These are phyloP conservation scores for Nicotiana tomentosiformis DNA, from an alignment of 257 asterid genomes.

Conservation along the genomic window DNA sequence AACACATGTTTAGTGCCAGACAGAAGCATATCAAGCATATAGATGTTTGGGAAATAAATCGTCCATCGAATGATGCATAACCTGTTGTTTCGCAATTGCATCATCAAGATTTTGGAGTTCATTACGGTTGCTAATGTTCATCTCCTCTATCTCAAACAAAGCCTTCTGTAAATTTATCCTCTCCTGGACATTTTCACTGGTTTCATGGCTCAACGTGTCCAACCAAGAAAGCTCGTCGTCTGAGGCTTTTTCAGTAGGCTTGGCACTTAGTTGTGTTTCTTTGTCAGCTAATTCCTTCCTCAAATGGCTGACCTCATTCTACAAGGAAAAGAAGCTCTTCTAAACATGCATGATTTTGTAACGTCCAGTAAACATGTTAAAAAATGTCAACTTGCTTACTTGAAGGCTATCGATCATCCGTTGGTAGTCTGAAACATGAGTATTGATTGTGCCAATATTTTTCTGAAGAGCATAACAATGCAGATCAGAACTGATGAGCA, in stretches of 20 bases:
- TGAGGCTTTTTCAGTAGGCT: constrained; percentile 58
- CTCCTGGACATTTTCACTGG: constrained; percentile 93
- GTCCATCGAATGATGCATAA: constrained; percentile 10
- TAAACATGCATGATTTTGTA: constrained; percentile 4
- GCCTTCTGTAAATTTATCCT: constrained; percentile 95
- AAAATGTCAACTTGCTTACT: constrained; percentile 12
- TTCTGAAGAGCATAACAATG: constrained; percentile 46
- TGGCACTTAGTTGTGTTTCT: constrained; percentile 71
- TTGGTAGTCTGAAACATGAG: constrained; percentile 85
- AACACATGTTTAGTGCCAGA: not conserved
- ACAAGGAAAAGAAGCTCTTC: constrained; percentile 20
- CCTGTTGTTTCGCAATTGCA: constrained; percentile 86
- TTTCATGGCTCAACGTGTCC: constrained; percentile 77
- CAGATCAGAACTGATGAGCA: constrained; percentile 16
- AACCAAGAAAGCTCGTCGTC: constrained; percentile 71
- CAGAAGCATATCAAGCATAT: not conserved
- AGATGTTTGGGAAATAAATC: not conserved
- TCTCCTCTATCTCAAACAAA: constrained; percentile 82
- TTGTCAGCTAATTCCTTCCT: constrained; percentile 84
- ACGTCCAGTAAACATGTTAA: not conserved
- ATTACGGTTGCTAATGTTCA: constrained; percentile 73
- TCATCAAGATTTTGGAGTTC: constrained; percentile 87
- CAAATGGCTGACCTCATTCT: constrained; percentile 77
- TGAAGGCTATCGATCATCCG: constrained; percentile 92
- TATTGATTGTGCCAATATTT: constrained; percentile 76